A percentile compares a stretch with the other conserved stretches of the same genome.
Evolutionary conservation across 805 yeast species (phyloP).

Genomic region (Pichia nanzhaoensis): DNA sequence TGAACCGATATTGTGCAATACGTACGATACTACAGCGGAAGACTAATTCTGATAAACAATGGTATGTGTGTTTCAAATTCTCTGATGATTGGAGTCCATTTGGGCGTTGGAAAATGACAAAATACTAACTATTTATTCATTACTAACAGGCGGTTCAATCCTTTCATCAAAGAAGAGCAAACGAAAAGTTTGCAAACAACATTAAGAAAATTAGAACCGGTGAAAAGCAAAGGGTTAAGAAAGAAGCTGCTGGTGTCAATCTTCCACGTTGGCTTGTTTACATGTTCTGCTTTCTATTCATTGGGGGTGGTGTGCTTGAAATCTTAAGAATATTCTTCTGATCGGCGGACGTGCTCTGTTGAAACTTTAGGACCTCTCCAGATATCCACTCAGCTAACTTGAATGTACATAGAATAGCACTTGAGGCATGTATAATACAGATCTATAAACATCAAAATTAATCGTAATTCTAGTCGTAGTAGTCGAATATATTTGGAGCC

Average conservation of each 20-base stretch:
- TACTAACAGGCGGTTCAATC: conserved; percentile 65
- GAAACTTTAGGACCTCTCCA: no score
- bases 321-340: conserved; percentile 49
- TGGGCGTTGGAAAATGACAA: neutral
- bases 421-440: no score
- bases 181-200: conserved; percentile 69
- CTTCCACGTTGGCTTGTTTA: conserved; percentile 58
- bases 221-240: conserved; percentile 11
- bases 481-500: no score
- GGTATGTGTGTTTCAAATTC: neutral
- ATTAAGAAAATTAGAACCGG: conserved; percentile 40
- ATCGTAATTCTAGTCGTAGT: no score
- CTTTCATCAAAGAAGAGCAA: conserved; percentile 83
- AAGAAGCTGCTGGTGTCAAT: conserved; percentile 1
- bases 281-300: conserved; percentile 51
- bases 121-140: conserved; percentile 1
- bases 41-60: neutral
- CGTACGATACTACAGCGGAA: neutral
- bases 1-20: neutral
- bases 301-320: conserved; percentile 81
- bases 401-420: no score
- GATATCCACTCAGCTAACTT: no score
- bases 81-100: no score
- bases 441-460: no score
- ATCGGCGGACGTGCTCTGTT: neutral